phyloP scores from a whole-genome alignment of 169 alveolate genomes.

The Perkinsus olseni region DNA sequence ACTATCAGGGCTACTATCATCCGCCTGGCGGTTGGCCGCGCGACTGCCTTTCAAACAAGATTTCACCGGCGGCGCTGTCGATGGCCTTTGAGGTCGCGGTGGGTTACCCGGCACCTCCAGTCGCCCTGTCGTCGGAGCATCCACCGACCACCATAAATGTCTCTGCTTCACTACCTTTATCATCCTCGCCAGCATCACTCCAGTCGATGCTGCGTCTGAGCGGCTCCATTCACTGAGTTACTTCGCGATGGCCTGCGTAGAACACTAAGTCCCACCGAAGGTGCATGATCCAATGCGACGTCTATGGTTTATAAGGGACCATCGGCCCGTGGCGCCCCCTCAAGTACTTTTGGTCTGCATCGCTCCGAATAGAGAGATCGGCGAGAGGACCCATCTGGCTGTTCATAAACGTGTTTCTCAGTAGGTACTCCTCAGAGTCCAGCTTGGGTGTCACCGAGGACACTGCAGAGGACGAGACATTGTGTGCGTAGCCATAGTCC shows the following conservation, averaged over 20 bases:
- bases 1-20: neutral
- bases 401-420: slow-evolving; percentile 60
- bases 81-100: neutral
- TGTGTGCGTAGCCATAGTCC: no score
- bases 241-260: neutral
- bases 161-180: slow-evolving; percentile 8
- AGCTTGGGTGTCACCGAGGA: neutral
- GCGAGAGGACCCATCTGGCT: slow-evolving; percentile 42
- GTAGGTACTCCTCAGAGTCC: slow-evolving; percentile 50
- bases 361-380: neutral
- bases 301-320: no score
- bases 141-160: neutral
- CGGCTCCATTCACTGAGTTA: neutral
- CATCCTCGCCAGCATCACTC: slow-evolving; percentile 10
- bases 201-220: neutral
- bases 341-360: neutral
- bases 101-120: neutral
- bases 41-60: neutral
- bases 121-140: neutral
- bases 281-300: no score
- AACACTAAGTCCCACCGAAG: neutral
- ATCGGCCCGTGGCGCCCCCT: neutral
- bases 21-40: neutral
- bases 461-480: no score
- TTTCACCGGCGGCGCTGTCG: neutral